Evolutionary conservation across 108 stramenopile species (phyloP).

Genomic region (Cyclotella atomus): DNA sequence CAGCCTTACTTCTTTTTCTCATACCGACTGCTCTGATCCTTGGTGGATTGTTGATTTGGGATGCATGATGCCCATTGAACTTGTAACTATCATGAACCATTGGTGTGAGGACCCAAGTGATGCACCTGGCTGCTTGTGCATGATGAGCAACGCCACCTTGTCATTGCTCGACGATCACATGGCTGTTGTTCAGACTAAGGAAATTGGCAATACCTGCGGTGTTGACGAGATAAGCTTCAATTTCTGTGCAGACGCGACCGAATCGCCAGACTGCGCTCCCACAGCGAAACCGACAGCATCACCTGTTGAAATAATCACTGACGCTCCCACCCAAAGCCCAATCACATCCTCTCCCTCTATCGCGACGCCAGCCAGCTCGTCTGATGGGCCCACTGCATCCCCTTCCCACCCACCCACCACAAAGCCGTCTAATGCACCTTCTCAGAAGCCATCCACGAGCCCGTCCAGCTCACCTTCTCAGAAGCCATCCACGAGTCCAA

Average conservation of each 20-base stretch:
- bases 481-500: too few species aligned
- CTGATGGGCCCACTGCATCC: too few species aligned
- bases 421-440: too few species aligned
- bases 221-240: not conserved
- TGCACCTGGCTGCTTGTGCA: not conserved
- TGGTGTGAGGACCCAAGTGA: not conserved
- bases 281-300: not conserved
- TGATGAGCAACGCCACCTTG: not conserved
- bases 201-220: not conserved
- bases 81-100: not conserved
- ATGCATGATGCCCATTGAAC: not conserved
- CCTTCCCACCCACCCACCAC: too few species aligned
- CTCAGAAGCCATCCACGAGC: too few species aligned
- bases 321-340: too few species aligned
- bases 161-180: not conserved
- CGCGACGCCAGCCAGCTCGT: too few species aligned
- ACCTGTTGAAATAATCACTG: not conserved
- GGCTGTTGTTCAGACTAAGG: not conserved
- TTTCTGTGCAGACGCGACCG: not conserved
- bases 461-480: too few species aligned
- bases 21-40: not conserved
- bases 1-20: not conserved
- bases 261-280: too few species aligned
- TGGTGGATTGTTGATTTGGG: constrained; percentile 2
- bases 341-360: too few species aligned